Evolutionary conservation across 257 asterid genomes (phyloP).

Genomic region (Leptodermis oblonga): DNA sequence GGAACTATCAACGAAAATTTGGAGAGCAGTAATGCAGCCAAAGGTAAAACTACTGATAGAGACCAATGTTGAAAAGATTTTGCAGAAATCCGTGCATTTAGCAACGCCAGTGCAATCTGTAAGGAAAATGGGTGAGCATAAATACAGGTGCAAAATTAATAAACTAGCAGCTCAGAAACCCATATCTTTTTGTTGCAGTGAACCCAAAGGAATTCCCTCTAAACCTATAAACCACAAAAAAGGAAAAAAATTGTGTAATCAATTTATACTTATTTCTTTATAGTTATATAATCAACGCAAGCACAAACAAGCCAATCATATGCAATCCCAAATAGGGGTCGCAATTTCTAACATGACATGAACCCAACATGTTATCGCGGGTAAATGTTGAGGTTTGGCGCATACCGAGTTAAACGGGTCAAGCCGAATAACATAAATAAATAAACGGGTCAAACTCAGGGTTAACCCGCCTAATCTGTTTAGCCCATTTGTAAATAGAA

Average conservation of each 20-base stretch:
- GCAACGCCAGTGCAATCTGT: constrained; percentile 70
- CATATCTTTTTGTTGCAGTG: not conserved
- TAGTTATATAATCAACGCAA: not conserved
- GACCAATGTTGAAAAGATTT: constrained; percentile 72
- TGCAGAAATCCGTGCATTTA: constrained; percentile 78
- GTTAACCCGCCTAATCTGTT: too few species aligned
- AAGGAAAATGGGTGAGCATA: constrained; percentile 5
- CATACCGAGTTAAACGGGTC: too few species aligned
- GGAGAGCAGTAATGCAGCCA: constrained; percentile 71
- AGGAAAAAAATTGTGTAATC: not conserved
- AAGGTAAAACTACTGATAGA: constrained; percentile 46
- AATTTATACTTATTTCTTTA: not conserved
- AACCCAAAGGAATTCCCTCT: too few species aligned
- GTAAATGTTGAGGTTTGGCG: too few species aligned
- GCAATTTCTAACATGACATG: too few species aligned
- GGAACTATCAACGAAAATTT: constrained; percentile 80
- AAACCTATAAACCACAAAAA: not conserved
- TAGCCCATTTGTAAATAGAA: too few species aligned
- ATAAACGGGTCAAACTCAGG: too few species aligned
- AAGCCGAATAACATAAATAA: too few species aligned
- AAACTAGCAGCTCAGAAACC: not conserved
- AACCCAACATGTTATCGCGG: too few species aligned
- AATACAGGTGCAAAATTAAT: not conserved
- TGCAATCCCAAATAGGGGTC: too few species aligned
- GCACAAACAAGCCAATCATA: not conserved